A percentile compares a stretch with the other conserved stretches of the same genome.
Conservation (phyloP, 345 rosid species). For the Chamaenerion angustifolium region DNA sequence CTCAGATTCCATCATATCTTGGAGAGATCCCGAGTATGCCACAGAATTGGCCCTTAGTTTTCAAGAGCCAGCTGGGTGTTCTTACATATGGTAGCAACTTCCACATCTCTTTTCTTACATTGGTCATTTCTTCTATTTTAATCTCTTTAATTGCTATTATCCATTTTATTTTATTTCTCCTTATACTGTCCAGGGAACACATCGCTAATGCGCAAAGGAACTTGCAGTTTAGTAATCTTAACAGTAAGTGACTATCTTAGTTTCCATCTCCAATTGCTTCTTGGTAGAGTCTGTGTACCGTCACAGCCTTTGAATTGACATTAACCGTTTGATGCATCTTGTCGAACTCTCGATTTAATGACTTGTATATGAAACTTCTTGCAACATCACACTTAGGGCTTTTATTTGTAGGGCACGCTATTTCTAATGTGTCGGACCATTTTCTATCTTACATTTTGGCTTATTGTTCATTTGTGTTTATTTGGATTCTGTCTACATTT, state of each 20-base stretch:
- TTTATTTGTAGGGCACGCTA: too few relatives aligned
- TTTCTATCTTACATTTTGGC: too few relatives aligned
- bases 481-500: too few relatives aligned
- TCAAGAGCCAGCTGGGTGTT: slow-evolving; percentile 89
- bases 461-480: too few relatives aligned
- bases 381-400: too few relatives aligned
- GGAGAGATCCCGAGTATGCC: slow-evolving; percentile 89
- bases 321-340: too few relatives aligned
- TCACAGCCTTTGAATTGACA: too few relatives aligned
- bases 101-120: not conserved
- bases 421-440: too few relatives aligned
- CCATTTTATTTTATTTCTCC: not conserved
- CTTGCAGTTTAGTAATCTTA: slow-evolving; percentile 65
- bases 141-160: slow-evolving; percentile 1
- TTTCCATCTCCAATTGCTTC: too few relatives aligned
- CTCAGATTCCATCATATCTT: slow-evolving; percentile 87
- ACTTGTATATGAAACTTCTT: too few relatives aligned
- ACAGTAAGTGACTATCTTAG: slow-evolving; percentile 41
- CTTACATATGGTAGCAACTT: slow-evolving; percentile 58
- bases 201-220: slow-evolving; percentile 77
- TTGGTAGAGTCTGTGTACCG: too few relatives aligned
- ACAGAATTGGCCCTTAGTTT: slow-evolving; percentile 94
- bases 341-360: too few relatives aligned
- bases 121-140: slow-evolving; percentile 1
- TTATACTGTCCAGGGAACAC: slow-evolving; percentile 43